Evolutionary conservation across 495 filamentous ascomycete genomes (phyloP).

Genomic region (Daldinia childiae): DNA sequence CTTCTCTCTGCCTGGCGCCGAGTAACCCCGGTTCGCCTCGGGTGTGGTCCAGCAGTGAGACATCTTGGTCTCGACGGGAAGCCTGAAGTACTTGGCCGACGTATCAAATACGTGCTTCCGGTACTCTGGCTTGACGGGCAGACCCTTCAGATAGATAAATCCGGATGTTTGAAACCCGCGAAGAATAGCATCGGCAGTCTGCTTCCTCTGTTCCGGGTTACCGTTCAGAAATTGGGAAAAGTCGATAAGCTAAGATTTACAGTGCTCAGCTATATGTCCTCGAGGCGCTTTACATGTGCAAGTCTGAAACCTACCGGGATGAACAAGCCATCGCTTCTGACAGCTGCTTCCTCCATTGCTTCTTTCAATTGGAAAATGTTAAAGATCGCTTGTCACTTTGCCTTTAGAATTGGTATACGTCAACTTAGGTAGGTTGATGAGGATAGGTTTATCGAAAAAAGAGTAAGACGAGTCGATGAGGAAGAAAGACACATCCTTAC

Average conservation of each 20-base stretch:
- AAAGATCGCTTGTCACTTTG: not conserved
- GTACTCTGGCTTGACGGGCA: slow-evolving; percentile 71
- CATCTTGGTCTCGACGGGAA: slow-evolving; percentile 76
- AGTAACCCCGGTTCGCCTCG: slow-evolving; percentile 81
- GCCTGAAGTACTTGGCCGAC: slow-evolving; percentile 80
- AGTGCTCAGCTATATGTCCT: slow-evolving; percentile 24
- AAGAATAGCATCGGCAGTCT: slow-evolving; percentile 76
- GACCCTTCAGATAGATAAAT: slow-evolving; percentile 89
- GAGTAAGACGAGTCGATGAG: not conserved
- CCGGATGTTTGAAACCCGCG: slow-evolving; percentile 84
- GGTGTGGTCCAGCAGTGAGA: slow-evolving; percentile 74
- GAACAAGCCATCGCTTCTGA: slow-evolving; percentile 70
- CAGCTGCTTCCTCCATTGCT: slow-evolving; percentile 64
- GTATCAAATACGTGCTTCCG: slow-evolving; percentile 70
- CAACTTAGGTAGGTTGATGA: not conserved
- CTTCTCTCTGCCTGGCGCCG: slow-evolving; percentile 79
- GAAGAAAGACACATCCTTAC: not conserved
- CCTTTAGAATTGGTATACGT: not conserved
- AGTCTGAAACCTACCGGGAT: slow-evolving; percentile 67
- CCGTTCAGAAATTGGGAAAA: slow-evolving; percentile 79
- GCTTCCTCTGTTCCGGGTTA: slow-evolving; percentile 66
- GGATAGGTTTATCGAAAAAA: not conserved
- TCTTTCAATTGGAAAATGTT: not conserved
- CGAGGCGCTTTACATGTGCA: not conserved
- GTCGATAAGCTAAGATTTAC: slow-evolving; percentile 76